phyloP scores from a whole-genome alignment of 2,329 filamentous ascomycete genomes.

The Sarocladium oryzae region DNA sequence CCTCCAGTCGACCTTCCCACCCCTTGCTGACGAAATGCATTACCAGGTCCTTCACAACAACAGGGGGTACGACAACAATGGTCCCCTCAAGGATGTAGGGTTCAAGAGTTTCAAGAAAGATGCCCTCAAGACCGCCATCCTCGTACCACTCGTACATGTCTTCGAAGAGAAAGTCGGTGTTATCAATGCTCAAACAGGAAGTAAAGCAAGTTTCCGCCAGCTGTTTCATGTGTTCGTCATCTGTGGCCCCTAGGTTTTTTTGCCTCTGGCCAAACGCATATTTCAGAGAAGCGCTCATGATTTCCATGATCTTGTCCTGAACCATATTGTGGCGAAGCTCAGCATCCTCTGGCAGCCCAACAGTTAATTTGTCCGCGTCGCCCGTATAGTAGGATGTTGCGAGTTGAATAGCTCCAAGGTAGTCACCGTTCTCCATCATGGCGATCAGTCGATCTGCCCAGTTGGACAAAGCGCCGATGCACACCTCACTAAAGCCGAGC shows the following conservation, averaged over 20 bases:
- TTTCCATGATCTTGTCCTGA: slow-evolving; percentile 81
- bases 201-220: slow-evolving; percentile 78
- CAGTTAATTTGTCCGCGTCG: slow-evolving; percentile 86
- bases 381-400: slow-evolving; percentile 91
- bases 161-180: slow-evolving; percentile 82
- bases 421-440: slow-evolving; percentile 95
- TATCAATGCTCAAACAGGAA: slow-evolving; percentile 71
- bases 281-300: slow-evolving; percentile 85
- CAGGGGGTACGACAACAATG: slow-evolving; percentile 70
- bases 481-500: slow-evolving; percentile 87
- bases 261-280: slow-evolving; percentile 72
- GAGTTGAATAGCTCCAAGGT: slow-evolving; percentile 82
- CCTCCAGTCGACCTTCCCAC: slow-evolving; percentile 73
- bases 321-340: slow-evolving; percentile 72
- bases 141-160: slow-evolving; percentile 88
- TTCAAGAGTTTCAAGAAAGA: slow-evolving; percentile 86
- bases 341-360: slow-evolving; percentile 85
- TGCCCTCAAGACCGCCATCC: slow-evolving; percentile 61
- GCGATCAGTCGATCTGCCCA: slow-evolving; percentile 94
- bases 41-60: slow-evolving; percentile 80
- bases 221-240: slow-evolving; percentile 61
- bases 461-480: slow-evolving; percentile 87
- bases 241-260: slow-evolving; percentile 36
- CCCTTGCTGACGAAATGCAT: slow-evolving; percentile 71
- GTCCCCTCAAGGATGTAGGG: slow-evolving; percentile 76